Percentiles rank a stretch among this genome's conserved stretches.
These are phyloP conservation scores for Dictyostelium purpureum DNA, from an alignment of 78 protist species.

Conservation along the genomic window DNA sequence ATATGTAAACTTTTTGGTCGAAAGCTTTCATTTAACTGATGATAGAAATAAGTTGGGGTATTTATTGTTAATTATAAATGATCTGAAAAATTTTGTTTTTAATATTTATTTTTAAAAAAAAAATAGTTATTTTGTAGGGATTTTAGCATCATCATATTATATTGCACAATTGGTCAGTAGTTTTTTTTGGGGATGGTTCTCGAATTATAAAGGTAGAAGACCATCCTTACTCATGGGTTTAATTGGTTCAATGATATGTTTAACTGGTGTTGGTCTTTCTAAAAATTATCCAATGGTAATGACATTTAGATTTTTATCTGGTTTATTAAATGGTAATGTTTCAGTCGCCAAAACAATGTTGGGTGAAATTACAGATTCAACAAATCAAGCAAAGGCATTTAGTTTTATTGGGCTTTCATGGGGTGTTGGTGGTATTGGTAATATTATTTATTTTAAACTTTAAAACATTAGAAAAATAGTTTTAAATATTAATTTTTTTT, in stretches of 20 bases:
- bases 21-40: conserved; percentile 6
- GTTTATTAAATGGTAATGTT: conserved; percentile 77
- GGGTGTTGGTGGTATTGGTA: conserved; percentile 53
- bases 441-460: background rate
- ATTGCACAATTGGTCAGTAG: conserved; percentile 32
- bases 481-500: background rate
- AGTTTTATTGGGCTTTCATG: conserved; percentile 42
- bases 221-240: conserved; percentile 28
- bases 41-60: conserved; percentile 42
- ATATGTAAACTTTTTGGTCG: conserved; percentile 36
- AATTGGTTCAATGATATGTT: conserved; percentile 17
- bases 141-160: conserved; percentile 56
- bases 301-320: conserved; percentile 33
- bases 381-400: conserved; percentile 49
- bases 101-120: background rate
- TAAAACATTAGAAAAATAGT: no score
- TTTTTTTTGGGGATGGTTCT: conserved; percentile 75
- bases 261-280: conserved; percentile 28
- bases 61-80: no score
- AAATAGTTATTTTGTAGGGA: conserved; percentile 30
- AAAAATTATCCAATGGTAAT: conserved; percentile 24
- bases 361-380: conserved; percentile 63
- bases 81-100: no score
- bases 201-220: conserved; percentile 39
- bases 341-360: conserved; percentile 57